Base-by-base conservation (phyloP, 805 yeast genomes). In the Hanseniaspora osmophila region DNA sequence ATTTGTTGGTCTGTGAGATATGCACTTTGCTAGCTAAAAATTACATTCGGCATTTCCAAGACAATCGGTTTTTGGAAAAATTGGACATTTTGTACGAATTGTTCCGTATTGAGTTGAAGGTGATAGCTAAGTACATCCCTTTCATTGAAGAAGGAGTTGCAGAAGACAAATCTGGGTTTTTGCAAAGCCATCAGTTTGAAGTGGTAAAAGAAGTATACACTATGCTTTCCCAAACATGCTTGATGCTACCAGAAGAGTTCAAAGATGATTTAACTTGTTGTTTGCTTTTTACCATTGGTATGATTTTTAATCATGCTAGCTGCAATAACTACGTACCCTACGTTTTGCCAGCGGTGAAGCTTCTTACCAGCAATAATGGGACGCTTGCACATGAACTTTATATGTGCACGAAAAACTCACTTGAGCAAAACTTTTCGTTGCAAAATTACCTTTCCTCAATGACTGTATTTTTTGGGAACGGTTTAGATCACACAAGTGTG, bases 21-120 rank as follows among this genome's bases (percentile, higher is more conserved):
- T 75, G 80, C 15, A 63, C 72, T 29, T 72, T 70, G 42, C 64
- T 82, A 22, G 48, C 48, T 0, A 44, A 48, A 3, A 47, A 45
- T 4, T 64, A 70, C 27, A 64, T 57, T 30, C 45, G 44, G 2
- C 38, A 48, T 13, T 52, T 51, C 3, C 49, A 59, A 1, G 60
- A 63, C 1, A 75, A 71, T 10, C 69, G 65, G 33, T 65, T 77
- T 46, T 64, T 71, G 32, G 62, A 67, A 29, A 80, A 78, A 44
- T 79, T 84, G 45, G 94, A 85, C 53, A 85, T 84, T 54, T 63
- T 86, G 40, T 85, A 90, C 59, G 96, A 90, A 57, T 66, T 88
- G 22, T 62, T 87, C 43, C 69, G 95, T 50, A 71, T 87, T 6
- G 73, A 75, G 15, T 68, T 83, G 65, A 67, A 79, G 17, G 80